phyloP scores from a whole-genome alignment of 331 rosid genomes.

The Cydonia oblonga region DNA sequence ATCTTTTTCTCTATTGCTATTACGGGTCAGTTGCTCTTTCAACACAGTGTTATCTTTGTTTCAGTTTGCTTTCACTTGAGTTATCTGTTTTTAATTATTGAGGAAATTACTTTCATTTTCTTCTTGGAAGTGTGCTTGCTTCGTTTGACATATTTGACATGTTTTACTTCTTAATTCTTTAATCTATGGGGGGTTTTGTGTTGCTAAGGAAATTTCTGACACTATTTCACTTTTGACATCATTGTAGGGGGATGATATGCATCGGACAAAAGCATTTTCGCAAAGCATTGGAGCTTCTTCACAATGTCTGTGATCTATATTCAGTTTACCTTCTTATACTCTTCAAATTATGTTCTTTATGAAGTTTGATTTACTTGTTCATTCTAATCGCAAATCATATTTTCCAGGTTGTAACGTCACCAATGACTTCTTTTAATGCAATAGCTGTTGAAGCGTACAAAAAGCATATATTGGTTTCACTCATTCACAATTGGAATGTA shows the following conservation, averaged over 20 bases:
- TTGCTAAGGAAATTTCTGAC: constrained; percentile 1
- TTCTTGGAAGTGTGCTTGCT: background rate
- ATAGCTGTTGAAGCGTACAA: constrained; percentile 91
- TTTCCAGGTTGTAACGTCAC: constrained; percentile 88
- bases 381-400: constrained; percentile 10
- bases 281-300: constrained; percentile 94
- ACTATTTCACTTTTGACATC: constrained; percentile 19
- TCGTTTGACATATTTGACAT: constrained; percentile 14
- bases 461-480: constrained; percentile 72
- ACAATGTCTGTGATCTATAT: constrained; percentile 44
- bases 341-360: constrained; percentile 12
- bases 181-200: background rate
- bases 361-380: background rate
- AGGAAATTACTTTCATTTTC: background rate
- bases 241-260: constrained; percentile 83
- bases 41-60: background rate
- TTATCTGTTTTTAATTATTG: background rate
- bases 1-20: constrained; percentile 84
- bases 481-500: constrained; percentile 81
- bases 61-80: background rate
- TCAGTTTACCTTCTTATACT: background rate
- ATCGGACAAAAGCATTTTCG: constrained; percentile 69
- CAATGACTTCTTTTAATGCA: constrained; percentile 63
- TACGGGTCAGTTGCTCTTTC: constrained; percentile 55
- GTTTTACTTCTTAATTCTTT: background rate